phyloP scores from a whole-genome alignment of 75 land plant genomes.

The Larix kaempferi region DNA sequence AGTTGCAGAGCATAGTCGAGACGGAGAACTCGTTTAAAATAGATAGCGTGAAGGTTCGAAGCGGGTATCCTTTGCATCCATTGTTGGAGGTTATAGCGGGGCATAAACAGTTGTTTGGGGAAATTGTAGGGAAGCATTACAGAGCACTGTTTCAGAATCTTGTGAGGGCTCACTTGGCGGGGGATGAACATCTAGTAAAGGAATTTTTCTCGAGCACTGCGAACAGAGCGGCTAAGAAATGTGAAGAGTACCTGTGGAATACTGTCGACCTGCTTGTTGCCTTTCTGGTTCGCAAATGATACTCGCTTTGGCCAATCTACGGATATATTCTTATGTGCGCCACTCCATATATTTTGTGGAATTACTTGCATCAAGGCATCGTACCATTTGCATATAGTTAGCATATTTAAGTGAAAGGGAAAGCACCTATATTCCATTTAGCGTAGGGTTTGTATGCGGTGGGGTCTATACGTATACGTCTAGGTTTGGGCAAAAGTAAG shows the following conservation, averaged over 20 bases:
- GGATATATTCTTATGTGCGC: too few species aligned
- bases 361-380: too few species aligned
- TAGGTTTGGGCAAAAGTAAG: too few species aligned
- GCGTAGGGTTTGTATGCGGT: too few species aligned
- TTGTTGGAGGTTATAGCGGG: neutral
- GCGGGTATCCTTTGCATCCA: neutral
- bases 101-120: neutral
- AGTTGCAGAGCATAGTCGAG: slow-evolving; percentile 19
- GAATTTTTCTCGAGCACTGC: neutral
- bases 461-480: too few species aligned
- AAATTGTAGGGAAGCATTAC: neutral
- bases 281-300: neutral
- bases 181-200: neutral
- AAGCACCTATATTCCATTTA: too few species aligned
- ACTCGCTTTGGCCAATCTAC: neutral
- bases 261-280: neutral
- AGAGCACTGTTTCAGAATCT: neutral
- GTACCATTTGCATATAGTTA: too few species aligned
- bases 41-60: neutral
- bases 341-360: too few species aligned
- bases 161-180: neutral
- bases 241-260: neutral
- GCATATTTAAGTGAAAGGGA: too few species aligned
- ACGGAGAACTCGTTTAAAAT: neutral
- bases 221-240: neutral